These are phyloP conservation scores for Spinacia oleracea DNA, from an alignment of 179 eudicot genomes.

Conservation along the genomic window DNA sequence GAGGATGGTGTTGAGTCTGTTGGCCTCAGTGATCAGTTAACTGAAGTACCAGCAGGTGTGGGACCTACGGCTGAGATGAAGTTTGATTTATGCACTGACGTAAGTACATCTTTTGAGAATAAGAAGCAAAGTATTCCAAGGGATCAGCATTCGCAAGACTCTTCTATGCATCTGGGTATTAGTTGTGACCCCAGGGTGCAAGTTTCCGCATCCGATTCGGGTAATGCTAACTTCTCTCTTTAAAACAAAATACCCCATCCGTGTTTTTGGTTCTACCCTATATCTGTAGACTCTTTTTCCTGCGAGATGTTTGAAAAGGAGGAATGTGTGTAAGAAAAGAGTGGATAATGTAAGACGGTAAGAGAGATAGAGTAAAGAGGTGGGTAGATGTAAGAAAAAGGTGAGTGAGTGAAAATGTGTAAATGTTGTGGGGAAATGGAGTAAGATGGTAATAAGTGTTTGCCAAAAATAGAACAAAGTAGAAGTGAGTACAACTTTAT, in stretches of 20 bases:
- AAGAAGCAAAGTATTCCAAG: slow-evolving; percentile 8
- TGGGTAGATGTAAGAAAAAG: too few relatives aligned
- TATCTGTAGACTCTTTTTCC: too few relatives aligned
- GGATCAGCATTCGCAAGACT: slow-evolving; percentile 10
- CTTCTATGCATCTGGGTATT: slow-evolving; percentile 2
- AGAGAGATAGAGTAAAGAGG: too few relatives aligned
- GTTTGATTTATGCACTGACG: not conserved
- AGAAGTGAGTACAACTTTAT: too few relatives aligned
- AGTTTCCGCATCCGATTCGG: not conserved
- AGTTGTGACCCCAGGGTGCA: slow-evolving; percentile 5
- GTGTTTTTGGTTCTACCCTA: too few relatives aligned
- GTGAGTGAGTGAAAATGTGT: too few relatives aligned
- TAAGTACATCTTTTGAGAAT: slow-evolving; percentile 6
- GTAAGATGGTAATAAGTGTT: too few relatives aligned
- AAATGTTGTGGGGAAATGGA: too few relatives aligned
- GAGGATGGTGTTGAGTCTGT: slow-evolving; percentile 2
- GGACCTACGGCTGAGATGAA: slow-evolving; percentile 7
- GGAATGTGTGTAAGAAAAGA: too few relatives aligned
- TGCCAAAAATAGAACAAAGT: too few relatives aligned
- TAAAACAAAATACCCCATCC: not conserved
- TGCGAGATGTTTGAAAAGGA: too few relatives aligned
- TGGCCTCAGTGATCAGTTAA: slow-evolving; percentile 4
- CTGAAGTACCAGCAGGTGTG: slow-evolving; percentile 13
- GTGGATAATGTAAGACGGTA: too few relatives aligned
- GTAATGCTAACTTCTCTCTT: not conserved